Base-by-base conservation (phyloP, 1,284 basidiomycete genomes). In the Malassezia dermatis region DNA sequence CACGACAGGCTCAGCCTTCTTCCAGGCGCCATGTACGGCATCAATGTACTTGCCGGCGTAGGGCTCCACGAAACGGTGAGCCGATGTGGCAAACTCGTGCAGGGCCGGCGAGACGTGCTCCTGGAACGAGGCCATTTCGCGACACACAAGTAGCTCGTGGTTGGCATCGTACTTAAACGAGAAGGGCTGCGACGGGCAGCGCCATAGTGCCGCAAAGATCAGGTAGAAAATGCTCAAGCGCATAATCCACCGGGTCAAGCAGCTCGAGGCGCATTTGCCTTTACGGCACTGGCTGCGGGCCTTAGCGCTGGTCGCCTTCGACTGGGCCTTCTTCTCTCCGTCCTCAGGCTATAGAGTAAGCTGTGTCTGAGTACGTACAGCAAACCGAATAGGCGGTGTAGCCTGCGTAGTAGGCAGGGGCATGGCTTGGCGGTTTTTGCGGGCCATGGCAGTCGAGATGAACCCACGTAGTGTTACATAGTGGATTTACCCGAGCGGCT, bases 171-270 rank as follows among this genome's bases (percentile, higher is more conserved):
- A 73, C 27, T 67, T 48, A 52, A 71, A 71, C 26, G 62, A 55
- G 40, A 71, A 65, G 5, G 69, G 66, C 19, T 47, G 48, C 13
- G 69, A 64, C n/a, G 65, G 59, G 45, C 70, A 73, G 24, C 57
- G 56, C 63, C 64, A 73, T 2, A 73, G 52, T 1, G 64, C 66
- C 8, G 66, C 61, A 27, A 53, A 60, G 41, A 69, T 31, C 35
- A 54, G 15, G 19, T 53, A 41, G 3, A 51, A 30, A 24, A 62
- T 35, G n/a, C 43, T 12, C 15, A 58, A 7, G 28, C 51, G 44
- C 12, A 48, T 8, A 11, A 59, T 3, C 19, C 45, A 46, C 3
- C 43, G 21, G 26, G 34, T 48, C 19, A 48, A 17, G 19, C 21
- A 40, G 24, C 48, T 31, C 13, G 48, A 19, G 30, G 44, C n/a